Evolutionary conservation across 495 filamentous ascomycete species (phyloP).

Genomic region (Corynascus novoguineensis): DNA sequence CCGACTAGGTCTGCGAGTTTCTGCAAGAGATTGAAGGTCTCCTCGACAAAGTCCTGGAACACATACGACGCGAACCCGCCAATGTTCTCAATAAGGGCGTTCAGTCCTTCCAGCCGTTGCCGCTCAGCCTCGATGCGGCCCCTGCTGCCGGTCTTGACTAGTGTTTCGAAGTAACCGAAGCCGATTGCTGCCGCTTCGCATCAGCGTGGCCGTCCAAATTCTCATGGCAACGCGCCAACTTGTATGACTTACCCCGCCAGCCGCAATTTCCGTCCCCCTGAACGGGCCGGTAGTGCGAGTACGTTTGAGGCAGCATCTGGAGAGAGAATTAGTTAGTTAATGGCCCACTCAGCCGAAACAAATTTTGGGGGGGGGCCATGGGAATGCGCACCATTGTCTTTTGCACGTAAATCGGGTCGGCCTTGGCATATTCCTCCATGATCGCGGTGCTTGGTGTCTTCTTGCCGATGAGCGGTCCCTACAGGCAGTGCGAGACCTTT

Average conservation of each 20-base stretch:
- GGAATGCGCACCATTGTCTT: constrained; percentile 68
- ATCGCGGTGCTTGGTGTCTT: constrained; percentile 73
- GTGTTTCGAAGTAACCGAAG: constrained; percentile 85
- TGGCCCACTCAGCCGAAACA: neutral
- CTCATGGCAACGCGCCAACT: neutral
- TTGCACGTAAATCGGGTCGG: constrained; percentile 73
- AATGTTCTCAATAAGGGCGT: constrained; percentile 58
- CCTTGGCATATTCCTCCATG: constrained; percentile 82
- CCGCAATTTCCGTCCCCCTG: constrained; percentile 95
- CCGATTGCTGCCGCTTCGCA: constrained; percentile 60
- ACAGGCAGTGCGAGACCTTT: constrained; percentile 7
- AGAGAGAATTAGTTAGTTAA: constrained; percentile 8
- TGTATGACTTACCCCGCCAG: constrained; percentile 72
- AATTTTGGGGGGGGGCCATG: no score
- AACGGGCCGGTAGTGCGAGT: constrained; percentile 80
- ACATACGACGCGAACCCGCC: constrained; percentile 61
- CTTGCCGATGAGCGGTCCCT: constrained; percentile 80
- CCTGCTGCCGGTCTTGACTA: constrained; percentile 61
- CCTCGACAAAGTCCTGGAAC: constrained; percentile 79
- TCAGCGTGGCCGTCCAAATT: constrained; percentile 16
- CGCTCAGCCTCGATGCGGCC: constrained; percentile 62
- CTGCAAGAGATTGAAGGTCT: constrained; percentile 59
- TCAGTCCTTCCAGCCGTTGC: constrained; percentile 64
- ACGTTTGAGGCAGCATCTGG: constrained; percentile 75
- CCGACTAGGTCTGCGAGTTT: constrained; percentile 52